Evolutionary conservation across 345 rosid genomes (phyloP).

Genomic region (Pugionium cornutum): DNA sequence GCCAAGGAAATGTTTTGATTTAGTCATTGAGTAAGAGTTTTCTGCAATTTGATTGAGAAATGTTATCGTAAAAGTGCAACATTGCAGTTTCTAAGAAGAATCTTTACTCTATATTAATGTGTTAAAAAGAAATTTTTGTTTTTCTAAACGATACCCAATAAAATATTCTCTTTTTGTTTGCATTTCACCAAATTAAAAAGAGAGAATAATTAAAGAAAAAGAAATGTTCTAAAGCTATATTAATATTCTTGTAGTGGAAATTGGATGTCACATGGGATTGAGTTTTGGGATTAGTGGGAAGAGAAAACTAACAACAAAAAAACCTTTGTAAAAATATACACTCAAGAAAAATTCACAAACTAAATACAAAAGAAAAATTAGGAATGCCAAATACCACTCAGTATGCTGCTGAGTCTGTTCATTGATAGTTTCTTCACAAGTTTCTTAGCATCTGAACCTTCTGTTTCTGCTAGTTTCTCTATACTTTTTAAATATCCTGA

Average conservation of each 20-base stretch:
- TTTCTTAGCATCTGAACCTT: conserved; percentile 76
- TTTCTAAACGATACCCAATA: too few relatives aligned
- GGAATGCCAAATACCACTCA: conserved; percentile 82
- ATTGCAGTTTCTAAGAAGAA: conserved; percentile 43
- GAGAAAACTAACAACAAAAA: conserved; percentile 42
- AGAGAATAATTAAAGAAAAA: too few relatives aligned
- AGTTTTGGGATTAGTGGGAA: conserved; percentile 35
- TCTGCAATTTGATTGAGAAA: too few relatives aligned
- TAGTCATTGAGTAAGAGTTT: too few relatives aligned
- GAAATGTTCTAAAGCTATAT: too few relatives aligned
- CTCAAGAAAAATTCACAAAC: conserved; percentile 40
- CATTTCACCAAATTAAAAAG: too few relatives aligned
- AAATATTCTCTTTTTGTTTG: too few relatives aligned
- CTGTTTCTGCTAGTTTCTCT: conserved; percentile 84
- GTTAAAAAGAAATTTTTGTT: too few relatives aligned
- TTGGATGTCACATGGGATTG: conserved; percentile 40
- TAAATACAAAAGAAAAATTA: conserved; percentile 38
- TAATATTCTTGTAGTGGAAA: conserved; percentile 28
- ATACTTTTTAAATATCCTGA: conserved; percentile 80
- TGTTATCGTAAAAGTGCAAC: too few relatives aligned
- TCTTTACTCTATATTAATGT: conserved; percentile 26
- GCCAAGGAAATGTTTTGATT: too few relatives aligned
- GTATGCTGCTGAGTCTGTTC: conserved; percentile 65
- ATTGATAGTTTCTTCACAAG: conserved; percentile 76
- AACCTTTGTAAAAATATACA: conserved; percentile 43